Evolutionary conservation across 2,329 filamentous ascomycete genomes (phyloP), one percentile per base, ranked within the genome.

Genomic region (Aspergillus fischeri): DNA sequence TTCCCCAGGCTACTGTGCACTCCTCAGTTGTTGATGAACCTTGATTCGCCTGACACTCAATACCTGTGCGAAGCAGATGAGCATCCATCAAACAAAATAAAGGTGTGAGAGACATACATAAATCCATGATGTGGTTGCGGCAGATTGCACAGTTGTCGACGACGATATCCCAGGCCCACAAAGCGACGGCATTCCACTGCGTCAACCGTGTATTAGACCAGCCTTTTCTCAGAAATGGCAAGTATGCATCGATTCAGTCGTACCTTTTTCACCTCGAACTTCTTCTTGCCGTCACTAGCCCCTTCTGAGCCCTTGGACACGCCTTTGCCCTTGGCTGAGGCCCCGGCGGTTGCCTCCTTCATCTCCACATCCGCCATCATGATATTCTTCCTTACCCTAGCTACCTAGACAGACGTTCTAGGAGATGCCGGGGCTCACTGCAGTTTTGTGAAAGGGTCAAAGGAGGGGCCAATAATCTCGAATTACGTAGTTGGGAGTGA

Each of bases 71-170:
- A 41, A 53, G 32, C 5, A 66, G 65, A 52, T 62, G 57, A 59
- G 53, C 24, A 53, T 51, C 11, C 53, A 51, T 24, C 35, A 51
- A 4, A 47, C 17, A 45, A 45, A 21, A 42, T 32, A 38, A 25
- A 47, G 35, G 35, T 17, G 21, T 4, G 17, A 38, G 41, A 14
- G 45, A 75, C 86, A 67, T 80, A 92, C 94, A 99, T 28, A 99
- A 83, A 76, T 99, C 94, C 94, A 99, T 99, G 77, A 99, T 99
- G 76, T 99, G 94, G 75, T 99, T 99, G 73, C 94, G 86, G 82
- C 94, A 99, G 73, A 99, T 99, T 69, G 94, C 94, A 74, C 94
- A 99, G 83, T 99, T 99, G 78, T 99, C 94, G 60, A 99, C 94
- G 32, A 97, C 92, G 58, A 99, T 99, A 73, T 99, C 94, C 94